Evolutionary conservation across 345 rosid genomes (phyloP).

Genomic region (Citropsis articulata): DNA sequence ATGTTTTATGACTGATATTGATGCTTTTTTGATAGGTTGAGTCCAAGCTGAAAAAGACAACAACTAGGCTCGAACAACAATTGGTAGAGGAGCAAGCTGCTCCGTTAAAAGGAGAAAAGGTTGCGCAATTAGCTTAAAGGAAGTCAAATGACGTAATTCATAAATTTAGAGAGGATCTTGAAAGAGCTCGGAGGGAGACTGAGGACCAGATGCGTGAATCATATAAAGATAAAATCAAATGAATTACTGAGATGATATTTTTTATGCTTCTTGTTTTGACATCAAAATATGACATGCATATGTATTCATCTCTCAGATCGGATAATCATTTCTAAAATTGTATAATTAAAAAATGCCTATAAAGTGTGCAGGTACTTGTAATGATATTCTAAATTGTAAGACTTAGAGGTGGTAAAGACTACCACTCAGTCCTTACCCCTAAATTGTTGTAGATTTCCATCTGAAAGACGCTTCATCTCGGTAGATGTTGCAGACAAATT

Average conservation of each 20-base stretch:
- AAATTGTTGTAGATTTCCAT: no score
- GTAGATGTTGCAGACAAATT: no score
- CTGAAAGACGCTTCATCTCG: no score
- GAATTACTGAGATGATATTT: slow-evolving; percentile 62
- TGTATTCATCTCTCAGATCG: background rate
- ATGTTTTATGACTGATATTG: background rate
- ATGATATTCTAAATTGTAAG: no score
- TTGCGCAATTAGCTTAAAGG: slow-evolving; percentile 46
- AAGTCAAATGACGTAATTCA: slow-evolving; percentile 72
- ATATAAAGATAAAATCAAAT: slow-evolving; percentile 59
- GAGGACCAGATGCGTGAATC: slow-evolving; percentile 56
- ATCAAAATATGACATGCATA: background rate
- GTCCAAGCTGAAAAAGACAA: background rate
- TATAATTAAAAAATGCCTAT: background rate
- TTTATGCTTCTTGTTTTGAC: background rate
- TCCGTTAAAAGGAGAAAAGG: slow-evolving; percentile 61
- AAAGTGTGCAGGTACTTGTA: background rate
- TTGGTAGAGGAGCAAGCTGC: slow-evolving; percentile 81
- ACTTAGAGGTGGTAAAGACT: no score
- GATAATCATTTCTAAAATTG: background rate
- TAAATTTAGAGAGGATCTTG: no score
- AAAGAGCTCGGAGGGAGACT: no score
- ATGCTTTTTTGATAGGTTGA: slow-evolving; percentile 48
- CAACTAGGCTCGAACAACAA: slow-evolving; percentile 59
- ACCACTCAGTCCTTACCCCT: no score